Percentiles rank a stretch among this genome's conserved stretches.
phyloP scores from a whole-genome alignment of 345 rosid species.

The Salix exigua region DNA sequence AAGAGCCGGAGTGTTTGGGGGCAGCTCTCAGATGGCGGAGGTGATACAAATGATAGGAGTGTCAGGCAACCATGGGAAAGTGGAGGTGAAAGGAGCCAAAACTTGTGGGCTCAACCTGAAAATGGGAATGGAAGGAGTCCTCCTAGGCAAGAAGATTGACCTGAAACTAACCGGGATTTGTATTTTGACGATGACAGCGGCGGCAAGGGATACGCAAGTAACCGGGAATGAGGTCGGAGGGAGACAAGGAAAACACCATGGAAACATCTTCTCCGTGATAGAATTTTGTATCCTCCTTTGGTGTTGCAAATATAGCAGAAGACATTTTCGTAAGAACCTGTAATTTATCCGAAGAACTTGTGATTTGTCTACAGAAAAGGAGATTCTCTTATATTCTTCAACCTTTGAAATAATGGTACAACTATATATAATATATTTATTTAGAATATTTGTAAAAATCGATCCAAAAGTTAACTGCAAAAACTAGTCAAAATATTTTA shows the following conservation, averaged over 20 bases:
- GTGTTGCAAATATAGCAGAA: not conserved
- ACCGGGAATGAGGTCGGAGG: not conserved
- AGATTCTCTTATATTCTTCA: no score
- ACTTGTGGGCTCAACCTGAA: constrained; percentile 61
- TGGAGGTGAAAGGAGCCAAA: constrained; percentile 56
- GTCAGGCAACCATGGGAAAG: constrained; percentile 64
- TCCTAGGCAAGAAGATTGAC: constrained; percentile 45
- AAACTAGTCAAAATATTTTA: no score
- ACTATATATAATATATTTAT: no score
- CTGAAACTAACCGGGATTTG: not conserved
- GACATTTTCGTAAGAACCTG: not conserved
- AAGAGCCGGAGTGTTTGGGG: constrained; percentile 69
- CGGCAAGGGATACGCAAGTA: not conserved
- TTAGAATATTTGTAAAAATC: no score
- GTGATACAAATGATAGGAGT: constrained; percentile 53
- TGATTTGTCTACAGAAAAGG: not conserved
- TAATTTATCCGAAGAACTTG: not conserved
- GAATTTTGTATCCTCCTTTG: not conserved
- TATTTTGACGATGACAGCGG: not conserved
- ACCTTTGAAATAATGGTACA: no score
- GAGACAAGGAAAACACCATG: not conserved
- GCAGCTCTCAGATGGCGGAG: constrained; percentile 64
- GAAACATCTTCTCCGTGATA: not conserved
- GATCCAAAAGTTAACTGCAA: no score
- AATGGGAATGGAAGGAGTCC: constrained; percentile 49